Evolutionary conservation across 1,284 basidiomycete genomes (phyloP).

Genomic region (Thecaphora thlaspeos): DNA sequence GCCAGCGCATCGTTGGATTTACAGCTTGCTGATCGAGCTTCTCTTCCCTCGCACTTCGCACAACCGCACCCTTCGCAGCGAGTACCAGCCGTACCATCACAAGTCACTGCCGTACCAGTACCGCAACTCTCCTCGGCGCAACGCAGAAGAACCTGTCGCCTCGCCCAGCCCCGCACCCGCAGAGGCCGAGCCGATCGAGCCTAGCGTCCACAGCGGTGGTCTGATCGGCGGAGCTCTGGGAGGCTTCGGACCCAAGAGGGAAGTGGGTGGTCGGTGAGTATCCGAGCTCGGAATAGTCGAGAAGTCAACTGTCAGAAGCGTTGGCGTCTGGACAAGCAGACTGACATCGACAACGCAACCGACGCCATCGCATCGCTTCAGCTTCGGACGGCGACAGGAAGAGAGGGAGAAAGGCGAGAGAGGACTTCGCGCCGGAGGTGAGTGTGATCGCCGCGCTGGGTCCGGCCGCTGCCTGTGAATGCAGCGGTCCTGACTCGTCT

Average conservation of each 20-base stretch:
- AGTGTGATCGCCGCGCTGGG: too few relatives aligned
- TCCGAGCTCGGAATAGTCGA: too few relatives aligned
- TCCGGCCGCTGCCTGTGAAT: too few relatives aligned
- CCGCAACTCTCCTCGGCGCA: constrained; percentile 69
- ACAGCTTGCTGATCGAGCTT: too few relatives aligned
- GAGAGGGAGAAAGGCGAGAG: constrained; percentile 28
- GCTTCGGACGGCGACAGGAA: constrained; percentile 28
- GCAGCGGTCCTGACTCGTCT: too few relatives aligned
- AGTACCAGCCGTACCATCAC: constrained; percentile 59
- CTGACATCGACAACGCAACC: too few relatives aligned
- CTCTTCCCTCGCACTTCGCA: constrained; percentile 56
- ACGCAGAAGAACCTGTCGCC: constrained; percentile 17
- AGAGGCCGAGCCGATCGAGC: constrained; percentile 2
- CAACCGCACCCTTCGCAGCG: constrained; percentile 67
- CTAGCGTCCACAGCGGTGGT: constrained; percentile 12
- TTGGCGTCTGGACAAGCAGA: too few relatives aligned
- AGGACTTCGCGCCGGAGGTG: constrained; percentile 24
- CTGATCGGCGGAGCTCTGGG: constrained; percentile 35
- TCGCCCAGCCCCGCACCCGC: constrained; percentile 7
- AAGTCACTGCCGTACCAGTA: constrained; percentile 59
- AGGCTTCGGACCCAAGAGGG: constrained; percentile 29
- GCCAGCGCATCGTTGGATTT: too few relatives aligned
- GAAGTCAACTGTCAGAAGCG: too few relatives aligned
- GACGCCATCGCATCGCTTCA: too few relatives aligned
- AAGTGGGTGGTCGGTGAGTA: constrained; percentile 1